Evolutionary conservation across 495 filamentous ascomycete genomes (phyloP).

Genomic region (Lophiostoma macrostomum): DNA sequence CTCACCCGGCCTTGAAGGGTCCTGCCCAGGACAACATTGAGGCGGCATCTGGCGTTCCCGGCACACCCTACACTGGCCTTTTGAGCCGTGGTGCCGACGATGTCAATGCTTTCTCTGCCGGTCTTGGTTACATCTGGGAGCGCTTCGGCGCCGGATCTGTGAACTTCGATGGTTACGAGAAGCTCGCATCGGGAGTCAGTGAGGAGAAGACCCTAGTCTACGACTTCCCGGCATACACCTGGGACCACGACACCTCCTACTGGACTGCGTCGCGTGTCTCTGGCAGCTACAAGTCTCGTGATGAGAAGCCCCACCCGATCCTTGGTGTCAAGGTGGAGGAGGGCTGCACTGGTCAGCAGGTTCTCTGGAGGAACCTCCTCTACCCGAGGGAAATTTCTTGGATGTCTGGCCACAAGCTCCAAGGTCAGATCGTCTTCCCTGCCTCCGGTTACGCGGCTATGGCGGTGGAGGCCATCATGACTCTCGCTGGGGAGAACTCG

Average conservation of each 20-base stretch:
- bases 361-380: conserved; percentile 4
- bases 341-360: not conserved
- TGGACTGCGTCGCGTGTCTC: not conserved
- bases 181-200: not conserved
- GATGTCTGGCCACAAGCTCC: conserved; percentile 43
- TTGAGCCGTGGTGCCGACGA: conserved; percentile 1
- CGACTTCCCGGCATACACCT: conserved; percentile 1
- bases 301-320: not conserved
- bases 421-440: conserved; percentile 36
- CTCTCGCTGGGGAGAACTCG: not conserved
- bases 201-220: not conserved
- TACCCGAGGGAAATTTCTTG: conserved; percentile 40
- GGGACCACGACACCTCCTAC: not conserved
- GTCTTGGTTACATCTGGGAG: conserved; percentile 4
- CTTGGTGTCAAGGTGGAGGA: not conserved
- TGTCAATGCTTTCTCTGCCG: not conserved
- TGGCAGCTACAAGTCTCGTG: not conserved
- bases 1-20: conserved; percentile 34
- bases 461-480: conserved; percentile 13
- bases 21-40: conserved; percentile 24
- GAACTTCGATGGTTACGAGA: not conserved
- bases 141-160: not conserved
- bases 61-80: not conserved
- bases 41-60: not conserved
- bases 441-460: conserved; percentile 8